These are phyloP conservation scores for Candida tropicalis DNA, from an alignment of 1,139 yeast genomes.

Conservation along the genomic window DNA sequence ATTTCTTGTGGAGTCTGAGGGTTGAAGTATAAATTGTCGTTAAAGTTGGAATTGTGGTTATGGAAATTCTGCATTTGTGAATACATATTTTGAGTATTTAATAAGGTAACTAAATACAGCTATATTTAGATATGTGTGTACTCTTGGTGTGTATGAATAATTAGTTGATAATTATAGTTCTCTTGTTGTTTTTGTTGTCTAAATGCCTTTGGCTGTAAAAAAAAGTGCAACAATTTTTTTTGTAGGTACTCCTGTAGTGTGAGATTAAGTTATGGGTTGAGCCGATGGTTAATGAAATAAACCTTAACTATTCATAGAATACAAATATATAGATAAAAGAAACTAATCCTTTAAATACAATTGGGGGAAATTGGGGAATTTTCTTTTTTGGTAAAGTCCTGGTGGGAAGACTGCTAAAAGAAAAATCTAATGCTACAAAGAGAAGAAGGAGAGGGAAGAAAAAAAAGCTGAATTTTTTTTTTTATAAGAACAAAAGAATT, in stretches of 20 bases:
- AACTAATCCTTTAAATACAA: too few relatives aligned
- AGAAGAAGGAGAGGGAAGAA: background rate
- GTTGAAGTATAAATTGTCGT: constrained; percentile 17
- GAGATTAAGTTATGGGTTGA: constrained; percentile 5
- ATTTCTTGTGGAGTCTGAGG: constrained; percentile 25
- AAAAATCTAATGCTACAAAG: background rate
- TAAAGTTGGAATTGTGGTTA: constrained; percentile 9
- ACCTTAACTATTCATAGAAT: constrained; percentile 1
- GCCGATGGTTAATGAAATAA: background rate
- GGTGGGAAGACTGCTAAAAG: background rate
- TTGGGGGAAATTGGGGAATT: too few relatives aligned
- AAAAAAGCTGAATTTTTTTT: background rate
- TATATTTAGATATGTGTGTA: too few relatives aligned
- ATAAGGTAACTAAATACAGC: too few relatives aligned
- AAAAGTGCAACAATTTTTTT: constrained; percentile 6
- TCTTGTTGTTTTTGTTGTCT: background rate
- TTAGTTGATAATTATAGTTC: constrained; percentile 5
- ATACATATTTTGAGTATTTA: background rate
- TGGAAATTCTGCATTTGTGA: constrained; percentile 11
- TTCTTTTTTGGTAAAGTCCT: background rate
- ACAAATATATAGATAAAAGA: background rate
- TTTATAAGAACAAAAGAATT: background rate
- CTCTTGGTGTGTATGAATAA: background rate
- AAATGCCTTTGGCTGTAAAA: constrained; percentile 5
- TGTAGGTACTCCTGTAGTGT: background rate